Evolutionary conservation across 495 filamentous ascomycete species (phyloP).

Genomic region (Bacidia rubella): DNA sequence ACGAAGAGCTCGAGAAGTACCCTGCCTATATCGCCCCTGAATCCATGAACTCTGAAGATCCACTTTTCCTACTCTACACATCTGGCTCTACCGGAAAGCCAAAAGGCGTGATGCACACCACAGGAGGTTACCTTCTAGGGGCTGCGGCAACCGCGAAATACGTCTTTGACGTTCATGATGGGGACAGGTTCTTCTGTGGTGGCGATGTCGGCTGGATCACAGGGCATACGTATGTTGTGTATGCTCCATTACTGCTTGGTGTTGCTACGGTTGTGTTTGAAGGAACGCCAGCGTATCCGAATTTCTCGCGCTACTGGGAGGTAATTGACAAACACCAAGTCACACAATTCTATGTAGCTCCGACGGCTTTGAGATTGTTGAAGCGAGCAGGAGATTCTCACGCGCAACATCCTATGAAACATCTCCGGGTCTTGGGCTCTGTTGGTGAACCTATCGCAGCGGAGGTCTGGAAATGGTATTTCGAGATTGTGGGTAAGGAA

Average conservation of each 20-base stretch:
- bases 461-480: constrained; percentile 99
- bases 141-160: constrained; percentile 94
- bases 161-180: constrained; percentile 93
- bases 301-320: constrained; percentile 98
- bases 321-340: constrained; percentile 90
- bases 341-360: constrained; percentile 97
- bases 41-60: constrained; percentile 82
- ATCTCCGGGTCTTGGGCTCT: constrained; percentile 81
- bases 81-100: constrained; percentile 97
- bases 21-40: constrained; percentile 81
- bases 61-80: constrained; percentile 94
- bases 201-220: constrained; percentile 99
- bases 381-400: constrained; percentile 92
- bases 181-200: constrained; percentile 90
- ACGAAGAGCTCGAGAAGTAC: constrained; percentile 94
- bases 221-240: constrained; percentile 98
- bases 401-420: constrained; percentile 78
- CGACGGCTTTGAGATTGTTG: constrained; percentile 80
- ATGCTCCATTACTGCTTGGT: constrained; percentile 85
- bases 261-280: constrained; percentile 97
- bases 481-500: constrained; percentile 86
- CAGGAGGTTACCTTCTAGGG: constrained; percentile 83
- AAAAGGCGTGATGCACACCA: constrained; percentile 98
- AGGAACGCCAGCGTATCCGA: constrained; percentile 91
- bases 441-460: constrained; percentile 97